Percentiles rank a stretch among this genome's conserved stretches.
Evolutionary conservation across 768 basidiomycete species (phyloP).

Genomic region (Termitomyces titanicus): DNA sequence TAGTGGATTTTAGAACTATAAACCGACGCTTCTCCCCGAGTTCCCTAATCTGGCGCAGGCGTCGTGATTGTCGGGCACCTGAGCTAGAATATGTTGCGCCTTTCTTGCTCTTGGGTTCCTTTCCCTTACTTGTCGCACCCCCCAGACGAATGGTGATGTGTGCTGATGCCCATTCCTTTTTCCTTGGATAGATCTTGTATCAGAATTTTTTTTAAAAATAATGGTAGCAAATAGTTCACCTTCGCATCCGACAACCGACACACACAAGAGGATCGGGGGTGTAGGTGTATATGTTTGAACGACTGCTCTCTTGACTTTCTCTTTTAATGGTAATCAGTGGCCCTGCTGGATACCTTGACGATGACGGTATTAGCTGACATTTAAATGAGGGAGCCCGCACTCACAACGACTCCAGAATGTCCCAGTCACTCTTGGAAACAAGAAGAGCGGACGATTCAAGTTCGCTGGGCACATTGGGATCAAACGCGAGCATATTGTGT

Average conservation of each 20-base stretch:
- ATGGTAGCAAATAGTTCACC: slow-evolving; percentile 31
- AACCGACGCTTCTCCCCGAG: slow-evolving; percentile 47
- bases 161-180: slow-evolving; percentile 53
- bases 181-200: slow-evolving; percentile 30
- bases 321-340: slow-evolving; percentile 51
- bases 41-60: slow-evolving; percentile 57
- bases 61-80: slow-evolving; percentile 64
- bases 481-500: slow-evolving; percentile 60
- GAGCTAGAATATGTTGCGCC: slow-evolving; percentile 27
- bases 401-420: slow-evolving; percentile 53
- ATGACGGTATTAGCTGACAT: background rate
- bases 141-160: slow-evolving; percentile 56
- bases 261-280: slow-evolving; percentile 54
- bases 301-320: slow-evolving; percentile 23
- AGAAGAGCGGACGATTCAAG: slow-evolving; percentile 53
- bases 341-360: slow-evolving; percentile 53
- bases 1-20: slow-evolving; percentile 58
- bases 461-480: slow-evolving; percentile 61
- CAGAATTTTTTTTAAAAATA: background rate
- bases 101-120: slow-evolving; percentile 11
- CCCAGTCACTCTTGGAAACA: slow-evolving; percentile 65
- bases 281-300: slow-evolving; percentile 26
- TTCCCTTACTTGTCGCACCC: slow-evolving; percentile 14
- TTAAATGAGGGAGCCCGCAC: slow-evolving; percentile 17
- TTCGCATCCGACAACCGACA: slow-evolving; percentile 53